Evolutionary conservation across 2,329 filamentous ascomycete species (phyloP), one percentile per base, ranked within the genome.

Genomic region (Fusarium lyarnte): DNA sequence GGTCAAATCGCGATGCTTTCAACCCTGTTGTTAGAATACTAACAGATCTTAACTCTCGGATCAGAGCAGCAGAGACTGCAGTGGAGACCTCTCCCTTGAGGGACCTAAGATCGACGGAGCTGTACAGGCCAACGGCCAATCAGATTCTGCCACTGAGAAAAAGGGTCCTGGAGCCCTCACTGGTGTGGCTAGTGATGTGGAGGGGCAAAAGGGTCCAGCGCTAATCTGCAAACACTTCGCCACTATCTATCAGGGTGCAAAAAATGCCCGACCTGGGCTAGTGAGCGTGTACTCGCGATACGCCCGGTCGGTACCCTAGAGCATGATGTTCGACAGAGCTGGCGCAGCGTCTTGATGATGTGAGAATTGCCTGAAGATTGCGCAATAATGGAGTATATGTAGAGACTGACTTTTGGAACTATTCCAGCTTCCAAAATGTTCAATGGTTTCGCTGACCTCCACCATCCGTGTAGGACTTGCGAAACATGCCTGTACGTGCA

Each of bases 201-300:
- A 51, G 47, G 47, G 47, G 46, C 46, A 27, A 36, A 52, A 36
- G 49, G 49, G 49, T n/a, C 33, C 19, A 13, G 33, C 33, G 49
- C 49, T 53, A 53, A 54, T 54, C 52, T 54, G 27, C 16, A 31
- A 23, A 54, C 19, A 54, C 52, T 31, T 54, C 27, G 38, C 49
- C 49, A 53, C 49, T 39, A 53, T 27, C 49, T 53, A 53, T 53
- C 49, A 27, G 21, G 49, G 49, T 53, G 49, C 49, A 27, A 53
- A 53, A 52, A 53, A 3, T 3, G 25, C 49, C 19, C 19, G 33
- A 7, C 19, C 10, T 39, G 19, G 49, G 49, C 49, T 53, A 53
- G 49, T 53, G 33, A 8, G 5, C 49, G 33, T 39, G 49, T 39
- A 53, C 33, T 27, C 23, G 23, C 33, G 49, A 53, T 53, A 39